Base-by-base conservation (phyloP, 441 rosid species). In the Populus trichocarpa region DNA sequence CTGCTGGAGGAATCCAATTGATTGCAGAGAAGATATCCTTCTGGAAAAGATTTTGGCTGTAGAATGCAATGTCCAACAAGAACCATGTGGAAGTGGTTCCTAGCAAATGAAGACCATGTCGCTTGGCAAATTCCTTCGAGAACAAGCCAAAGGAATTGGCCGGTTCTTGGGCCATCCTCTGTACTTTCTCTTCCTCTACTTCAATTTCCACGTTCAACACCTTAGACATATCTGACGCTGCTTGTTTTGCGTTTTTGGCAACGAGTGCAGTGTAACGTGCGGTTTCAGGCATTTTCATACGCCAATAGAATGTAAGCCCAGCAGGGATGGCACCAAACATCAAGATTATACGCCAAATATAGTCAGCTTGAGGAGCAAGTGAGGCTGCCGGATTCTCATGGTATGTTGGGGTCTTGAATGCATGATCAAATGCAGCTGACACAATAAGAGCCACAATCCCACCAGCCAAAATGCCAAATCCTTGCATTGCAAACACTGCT, bases 401-500 rank as follows among this genome's bases (percentile, higher is more conserved):
- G 14, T 90, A 93, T 3, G 89, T 3, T 2, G 93, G 93, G 13
- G 89, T 73, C 2, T 68, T 72, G 76, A 80, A 91, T 79, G 20
- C 70, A 1, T 86, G 76, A 77, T 83, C 81, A 72, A 93, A 93
- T n/a, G 84, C 76, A 0, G 79, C 5, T 2, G 97, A 53, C 5
- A 86, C 23, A 12, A 89, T 67, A 68, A 93, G 84, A 10, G 89
- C 92, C 10, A 91, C 91, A 8, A 91, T 65, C 18, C 96, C 97
- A 8, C 94, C 97, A 0, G 82, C 86, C 81, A 92, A 81, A 78
- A 92, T 92, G 72, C 97, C 95, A 12, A 92, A 92, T n/a, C 97
- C 97, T 83, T 91, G 97, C 97, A 92, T 91, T 0, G 97, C 97
- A 73, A 92, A 92, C 30, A 92, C 95, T 2, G 97, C 95, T 1